These are phyloP conservation scores for Leccinum subgranulosum DNA, from an alignment of 768 basidiomycete genomes.

Conservation along the genomic window DNA sequence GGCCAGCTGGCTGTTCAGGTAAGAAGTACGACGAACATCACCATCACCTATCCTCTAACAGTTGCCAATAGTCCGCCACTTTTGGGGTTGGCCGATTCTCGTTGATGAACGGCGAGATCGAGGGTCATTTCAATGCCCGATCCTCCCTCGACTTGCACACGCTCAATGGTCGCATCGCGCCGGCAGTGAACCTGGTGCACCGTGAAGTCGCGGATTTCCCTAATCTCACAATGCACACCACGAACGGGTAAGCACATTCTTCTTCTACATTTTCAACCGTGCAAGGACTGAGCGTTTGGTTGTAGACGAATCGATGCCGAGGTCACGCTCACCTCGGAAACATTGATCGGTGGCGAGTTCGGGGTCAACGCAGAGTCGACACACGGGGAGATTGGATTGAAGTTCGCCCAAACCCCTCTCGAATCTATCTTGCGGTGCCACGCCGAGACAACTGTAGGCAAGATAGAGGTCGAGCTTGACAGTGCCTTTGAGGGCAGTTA, in stretches of 20 bases:
- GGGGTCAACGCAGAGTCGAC: constrained; percentile 27
- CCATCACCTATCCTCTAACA: neutral
- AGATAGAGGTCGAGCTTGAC: constrained; percentile 28
- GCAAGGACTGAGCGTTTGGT: constrained; percentile 1
- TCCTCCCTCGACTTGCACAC: constrained; percentile 34
- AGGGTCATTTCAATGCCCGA: constrained; percentile 39
- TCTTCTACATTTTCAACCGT: neutral
- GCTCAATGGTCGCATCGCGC: constrained; percentile 40
- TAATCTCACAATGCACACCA: constrained; percentile 34
- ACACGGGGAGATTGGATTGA: constrained; percentile 29
- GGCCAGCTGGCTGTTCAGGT: constrained; percentile 35
- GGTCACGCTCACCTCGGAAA: constrained; percentile 31
- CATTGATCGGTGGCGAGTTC: constrained; percentile 32
- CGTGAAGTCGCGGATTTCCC: constrained; percentile 22
- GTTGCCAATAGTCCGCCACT: constrained; percentile 31
- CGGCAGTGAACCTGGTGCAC: constrained; percentile 37
- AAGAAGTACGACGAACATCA: neutral
- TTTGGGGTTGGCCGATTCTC: constrained; percentile 25
- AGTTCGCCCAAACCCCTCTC: constrained; percentile 32
- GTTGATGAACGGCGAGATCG: constrained; percentile 46
- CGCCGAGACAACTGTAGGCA: constrained; percentile 30
- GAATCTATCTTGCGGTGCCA: constrained; percentile 32
- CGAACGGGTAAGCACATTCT: constrained; percentile 38
- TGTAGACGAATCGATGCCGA: constrained; percentile 21
- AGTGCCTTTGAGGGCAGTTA: constrained; percentile 43